Conservation (phyloP, 148 eudicot species). For the Vaccinium darrowii region DNA sequence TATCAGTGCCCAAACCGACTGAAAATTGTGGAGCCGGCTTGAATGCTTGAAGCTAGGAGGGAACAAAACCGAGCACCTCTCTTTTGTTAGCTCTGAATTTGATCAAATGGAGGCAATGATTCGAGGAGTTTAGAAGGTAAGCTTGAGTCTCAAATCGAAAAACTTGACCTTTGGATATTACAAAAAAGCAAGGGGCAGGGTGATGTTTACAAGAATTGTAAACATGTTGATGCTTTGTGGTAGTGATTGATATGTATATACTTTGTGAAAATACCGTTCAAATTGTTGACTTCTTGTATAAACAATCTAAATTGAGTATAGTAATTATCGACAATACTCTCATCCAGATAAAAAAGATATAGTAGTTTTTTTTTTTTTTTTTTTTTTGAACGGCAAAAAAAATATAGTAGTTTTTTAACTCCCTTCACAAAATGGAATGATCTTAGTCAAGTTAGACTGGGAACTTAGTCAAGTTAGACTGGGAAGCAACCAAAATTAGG, state of each 20-base stretch:
- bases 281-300: not conserved
- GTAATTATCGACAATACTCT: not conserved
- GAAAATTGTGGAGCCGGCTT: not conserved
- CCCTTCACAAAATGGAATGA: not conserved
- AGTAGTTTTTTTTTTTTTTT: no score
- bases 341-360: not conserved
- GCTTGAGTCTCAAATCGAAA: no score
- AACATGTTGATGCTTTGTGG: not conserved
- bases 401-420: not conserved
- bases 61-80: not conserved
- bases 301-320: not conserved
- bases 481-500: not conserved
- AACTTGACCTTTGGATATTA: not conserved
- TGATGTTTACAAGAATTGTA: not conserved
- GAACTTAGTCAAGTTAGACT: not conserved
- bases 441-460: not conserved
- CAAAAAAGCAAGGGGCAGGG: not conserved
- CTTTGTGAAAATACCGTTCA: not conserved
- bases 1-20: not conserved
- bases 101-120: not conserved
- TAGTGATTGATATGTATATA: not conserved
- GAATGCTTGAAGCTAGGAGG: not conserved
- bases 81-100: not conserved
- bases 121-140: not conserved
- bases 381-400: no score